A percentile compares a stretch with the other conserved stretches of the same genome.
phyloP scores from a whole-genome alignment of 352 stramenopile species.

The Poterioochromonas sp. region DNA sequence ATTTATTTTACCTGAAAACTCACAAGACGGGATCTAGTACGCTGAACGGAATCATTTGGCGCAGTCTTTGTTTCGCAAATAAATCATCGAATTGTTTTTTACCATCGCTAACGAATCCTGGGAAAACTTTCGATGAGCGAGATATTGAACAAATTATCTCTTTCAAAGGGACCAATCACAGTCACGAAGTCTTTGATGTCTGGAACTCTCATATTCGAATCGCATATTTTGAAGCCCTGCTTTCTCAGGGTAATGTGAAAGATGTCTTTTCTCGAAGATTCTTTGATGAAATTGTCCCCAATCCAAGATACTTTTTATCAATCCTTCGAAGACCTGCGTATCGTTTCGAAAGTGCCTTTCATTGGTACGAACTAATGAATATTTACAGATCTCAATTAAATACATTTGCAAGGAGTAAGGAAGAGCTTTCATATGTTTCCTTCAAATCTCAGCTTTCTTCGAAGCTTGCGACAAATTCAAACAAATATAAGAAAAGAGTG shows the following conservation, averaged over 20 bases:
- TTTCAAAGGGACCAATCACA: not conserved
- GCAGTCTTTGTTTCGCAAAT: not conserved
- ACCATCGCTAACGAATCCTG: not conserved
- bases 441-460: too few relatives aligned
- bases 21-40: not conserved
- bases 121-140: not conserved
- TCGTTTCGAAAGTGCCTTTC: not conserved
- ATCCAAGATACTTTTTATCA: not conserved
- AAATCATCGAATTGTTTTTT: not conserved
- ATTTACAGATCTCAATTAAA: too few relatives aligned
- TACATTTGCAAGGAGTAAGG: too few relatives aligned
- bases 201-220: not conserved
- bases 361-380: not conserved
- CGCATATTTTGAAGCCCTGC: not conserved
- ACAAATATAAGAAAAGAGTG: too few relatives aligned
- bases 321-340: not conserved
- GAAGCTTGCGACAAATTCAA: too few relatives aligned
- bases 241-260: not conserved
- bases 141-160: not conserved
- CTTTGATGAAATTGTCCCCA: not conserved
- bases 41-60: not conserved
- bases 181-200: not conserved
- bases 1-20: not conserved
- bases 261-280: too few relatives aligned
- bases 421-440: too few relatives aligned